These are phyloP conservation scores for Elsinoe australis DNA, from an alignment of 2,329 filamentous ascomycete species.

Conservation along the genomic window DNA sequence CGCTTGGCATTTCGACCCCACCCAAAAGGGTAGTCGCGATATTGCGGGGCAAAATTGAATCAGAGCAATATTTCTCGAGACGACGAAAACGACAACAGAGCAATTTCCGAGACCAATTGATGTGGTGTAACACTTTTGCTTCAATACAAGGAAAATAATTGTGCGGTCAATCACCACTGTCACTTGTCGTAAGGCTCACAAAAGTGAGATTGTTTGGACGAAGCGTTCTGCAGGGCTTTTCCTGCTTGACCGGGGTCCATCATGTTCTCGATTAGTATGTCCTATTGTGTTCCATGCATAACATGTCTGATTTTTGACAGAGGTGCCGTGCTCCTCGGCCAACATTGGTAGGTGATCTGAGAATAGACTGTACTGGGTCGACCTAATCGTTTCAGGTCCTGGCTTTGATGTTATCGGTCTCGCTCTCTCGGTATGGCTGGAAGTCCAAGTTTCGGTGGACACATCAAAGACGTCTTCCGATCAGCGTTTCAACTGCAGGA, in stretches of 20 bases:
- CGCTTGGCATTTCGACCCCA: conserved; percentile 10
- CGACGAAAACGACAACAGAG: too few species aligned
- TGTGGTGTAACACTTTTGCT: too few species aligned
- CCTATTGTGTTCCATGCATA: not conserved
- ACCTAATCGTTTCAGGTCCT: conserved; percentile 49
- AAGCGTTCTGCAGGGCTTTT: conserved; percentile 8
- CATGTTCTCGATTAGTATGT: conserved; percentile 26
- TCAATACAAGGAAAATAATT: too few species aligned
- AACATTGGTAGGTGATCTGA: conserved; percentile 81
- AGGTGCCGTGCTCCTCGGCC: conserved; percentile 85
- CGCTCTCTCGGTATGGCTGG: conserved; percentile 86
- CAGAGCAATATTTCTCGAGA: not conserved
- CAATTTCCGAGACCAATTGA: too few species aligned
- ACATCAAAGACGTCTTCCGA: conserved; percentile 44
- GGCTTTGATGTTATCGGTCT: conserved; percentile 98
- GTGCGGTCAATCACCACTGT: too few species aligned
- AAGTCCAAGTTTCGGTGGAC: conserved; percentile 73
- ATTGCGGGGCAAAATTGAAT: conserved; percentile 9
- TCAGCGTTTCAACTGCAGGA: conserved; percentile 70
- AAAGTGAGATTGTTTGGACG: too few species aligned
- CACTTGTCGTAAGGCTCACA: too few species aligned
- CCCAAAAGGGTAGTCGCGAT: conserved; percentile 1
- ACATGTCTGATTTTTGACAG: conserved; percentile 16
- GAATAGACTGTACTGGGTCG: too few species aligned
- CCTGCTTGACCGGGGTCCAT: not conserved